Conservation (phyloP, 2,329 filamentous ascomycete genomes). For the Nigrospora oryzae region DNA sequence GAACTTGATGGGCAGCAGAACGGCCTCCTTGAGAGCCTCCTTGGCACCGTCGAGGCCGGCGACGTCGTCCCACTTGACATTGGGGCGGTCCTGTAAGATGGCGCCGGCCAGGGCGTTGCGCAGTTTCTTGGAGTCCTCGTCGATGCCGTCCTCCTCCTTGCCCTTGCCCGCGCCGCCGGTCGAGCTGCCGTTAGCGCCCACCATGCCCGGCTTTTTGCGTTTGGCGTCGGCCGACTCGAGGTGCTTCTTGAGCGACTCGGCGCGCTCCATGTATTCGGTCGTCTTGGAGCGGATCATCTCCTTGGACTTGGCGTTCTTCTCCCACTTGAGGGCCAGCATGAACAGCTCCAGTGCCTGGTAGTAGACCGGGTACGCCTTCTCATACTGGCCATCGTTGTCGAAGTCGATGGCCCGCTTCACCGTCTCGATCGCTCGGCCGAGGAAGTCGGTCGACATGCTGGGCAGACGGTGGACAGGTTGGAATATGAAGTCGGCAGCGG, state of each 20-base stretch:
- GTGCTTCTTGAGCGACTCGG: constrained; percentile 94
- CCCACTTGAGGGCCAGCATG: constrained; percentile 98
- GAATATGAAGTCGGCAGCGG: too few species aligned
- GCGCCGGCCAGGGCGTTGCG: constrained; percentile 83
- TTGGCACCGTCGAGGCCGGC: constrained; percentile 90
- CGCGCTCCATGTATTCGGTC: constrained; percentile 95
- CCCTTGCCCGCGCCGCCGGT: constrained; percentile 54
- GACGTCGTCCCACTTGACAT: constrained; percentile 97
- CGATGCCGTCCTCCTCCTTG: constrained; percentile 43
- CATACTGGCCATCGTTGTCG: constrained; percentile 92
- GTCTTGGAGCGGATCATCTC: constrained; percentile 96
- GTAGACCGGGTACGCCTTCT: constrained; percentile 93
- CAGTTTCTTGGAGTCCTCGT: constrained; percentile 93
- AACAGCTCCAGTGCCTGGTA: constrained; percentile 94
- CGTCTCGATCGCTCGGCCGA: constrained; percentile 90
- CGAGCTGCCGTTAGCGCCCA: constrained; percentile 64
- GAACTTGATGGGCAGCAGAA: constrained; percentile 96
- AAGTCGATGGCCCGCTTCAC: constrained; percentile 97
- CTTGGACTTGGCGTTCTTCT: constrained; percentile 96
- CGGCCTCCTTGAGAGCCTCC: constrained; percentile 94
- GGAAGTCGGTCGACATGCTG: constrained; percentile 91
- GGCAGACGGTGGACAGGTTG: constrained; percentile 1
- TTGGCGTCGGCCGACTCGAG: constrained; percentile 66
- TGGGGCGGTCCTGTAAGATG: constrained; percentile 90
- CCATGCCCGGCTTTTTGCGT: constrained; percentile 60